Evolutionary conservation across 2,329 filamentous ascomycete species (phyloP), one percentile per base, ranked within the genome.

Genomic region (Aspergillus japonicus): DNA sequence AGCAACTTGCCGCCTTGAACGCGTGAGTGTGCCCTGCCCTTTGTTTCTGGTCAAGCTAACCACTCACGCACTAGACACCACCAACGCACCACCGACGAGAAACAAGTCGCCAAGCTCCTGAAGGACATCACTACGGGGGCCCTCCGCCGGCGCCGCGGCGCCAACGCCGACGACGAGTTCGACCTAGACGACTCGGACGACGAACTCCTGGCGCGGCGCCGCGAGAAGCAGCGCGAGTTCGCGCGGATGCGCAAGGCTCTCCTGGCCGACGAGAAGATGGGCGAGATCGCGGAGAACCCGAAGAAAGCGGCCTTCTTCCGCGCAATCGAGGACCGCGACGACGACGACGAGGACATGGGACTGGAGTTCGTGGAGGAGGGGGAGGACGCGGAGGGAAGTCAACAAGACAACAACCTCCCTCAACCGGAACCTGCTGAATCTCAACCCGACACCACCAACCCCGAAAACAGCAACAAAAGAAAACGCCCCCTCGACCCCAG

Each of bases 111-210:
- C 69, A 95, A 95, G 78, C 84, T 99, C 54, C 92, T 95, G 82
- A 93, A 91, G 68, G 94, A 98, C 71, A 89, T 99, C 68, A 95
- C 91, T 4, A 96, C 89, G 12, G 95, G 95, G 54, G 89, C 87
- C 74, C 84, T 99, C 53, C 89, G 93, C 11, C 89, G 91, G 62
- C 94, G 96, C 73, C 88, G 90, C 49, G 83, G 81, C 21, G 85
- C 71, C 12, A 83, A 81, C 21, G 85, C 71, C 10, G 90, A 89
- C 63, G 84, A 90, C 72, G 90, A 93, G 68, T 88, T 93, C 63
- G 90, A 94, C 68, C 84, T 96, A 23, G 93, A 92, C 5, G 95
- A 98, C 73, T 94, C 91, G 2, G 94, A 97, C 66, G 94, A 97
- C 67, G 92, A 90, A 64, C 72, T 70, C 12, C 86, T 89, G 19